A percentile compares a stretch with the other conserved stretches of the same genome.
phyloP scores from a whole-genome alignment of 2,329 filamentous ascomycete species.

The Colletotrichum tofieldiae region DNA sequence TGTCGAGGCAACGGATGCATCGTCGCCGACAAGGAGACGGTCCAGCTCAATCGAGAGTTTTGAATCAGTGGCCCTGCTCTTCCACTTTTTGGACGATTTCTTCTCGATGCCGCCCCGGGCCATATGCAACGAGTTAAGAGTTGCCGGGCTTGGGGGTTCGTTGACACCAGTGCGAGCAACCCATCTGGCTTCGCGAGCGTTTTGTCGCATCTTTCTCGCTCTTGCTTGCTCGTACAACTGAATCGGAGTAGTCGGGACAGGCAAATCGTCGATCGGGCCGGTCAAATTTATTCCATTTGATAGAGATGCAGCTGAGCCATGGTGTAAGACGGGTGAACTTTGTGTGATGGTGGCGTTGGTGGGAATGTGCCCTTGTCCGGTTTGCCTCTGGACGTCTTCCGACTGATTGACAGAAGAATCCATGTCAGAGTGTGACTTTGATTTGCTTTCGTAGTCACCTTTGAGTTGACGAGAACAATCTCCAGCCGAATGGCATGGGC shows the following conservation, averaged over 20 bases:
- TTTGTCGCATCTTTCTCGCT: neutral
- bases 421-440: neutral
- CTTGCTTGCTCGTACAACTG: neutral
- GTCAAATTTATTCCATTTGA: neutral
- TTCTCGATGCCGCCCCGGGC: conserved; percentile 13
- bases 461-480: too few relatives aligned
- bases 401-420: neutral
- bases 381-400: conserved; percentile 16
- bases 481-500: neutral
- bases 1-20: neutral
- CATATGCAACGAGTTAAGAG: neutral
- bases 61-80: conserved; percentile 9
- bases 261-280: too few relatives aligned
- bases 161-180: neutral
- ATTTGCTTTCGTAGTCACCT: neutral
- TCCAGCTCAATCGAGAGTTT: conserved; percentile 29
- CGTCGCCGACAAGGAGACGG: conserved; percentile 26
- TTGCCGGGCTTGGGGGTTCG: neutral
- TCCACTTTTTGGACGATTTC: conserved; percentile 17
- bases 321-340: neutral
- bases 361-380: neutral
- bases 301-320: neutral
- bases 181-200: neutral
- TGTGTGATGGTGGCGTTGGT: neutral
- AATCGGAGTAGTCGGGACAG: neutral